phyloP scores from a whole-genome alignment of 1,139 yeast species.

The Kodamaea anthophila region DNA sequence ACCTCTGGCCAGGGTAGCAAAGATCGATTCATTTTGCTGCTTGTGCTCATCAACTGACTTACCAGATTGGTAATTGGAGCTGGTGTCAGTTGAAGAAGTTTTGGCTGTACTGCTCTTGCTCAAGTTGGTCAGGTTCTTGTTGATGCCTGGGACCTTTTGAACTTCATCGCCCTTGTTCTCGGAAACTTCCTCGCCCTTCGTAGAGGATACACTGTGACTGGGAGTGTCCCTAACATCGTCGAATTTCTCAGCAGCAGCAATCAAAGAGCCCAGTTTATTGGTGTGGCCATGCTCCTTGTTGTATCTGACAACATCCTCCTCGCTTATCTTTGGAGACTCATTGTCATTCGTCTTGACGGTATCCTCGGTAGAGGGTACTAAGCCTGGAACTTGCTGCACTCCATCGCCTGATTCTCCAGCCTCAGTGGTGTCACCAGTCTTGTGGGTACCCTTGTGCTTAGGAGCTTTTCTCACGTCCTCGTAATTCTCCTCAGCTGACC shows the following conservation, averaged over 20 bases:
- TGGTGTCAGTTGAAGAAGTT: too few species aligned
- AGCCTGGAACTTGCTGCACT: constrained; percentile 10
- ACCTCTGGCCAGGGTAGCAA: not conserved
- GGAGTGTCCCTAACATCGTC: constrained; percentile 3
- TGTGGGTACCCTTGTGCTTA: constrained; percentile 11
- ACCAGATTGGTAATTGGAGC: too few species aligned
- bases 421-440: constrained; percentile 5
- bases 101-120: not conserved
- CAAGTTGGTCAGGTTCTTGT: not conserved
- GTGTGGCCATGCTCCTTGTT: constrained; percentile 25
- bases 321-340: constrained; percentile 9
- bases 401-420: constrained; percentile 7
- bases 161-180: constrained; percentile 1
- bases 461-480: constrained; percentile 19
- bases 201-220: not conserved
- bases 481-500: constrained; percentile 16
- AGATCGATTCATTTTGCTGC: too few species aligned
- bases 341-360: constrained; percentile 4
- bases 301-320: constrained; percentile 20
- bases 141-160: constrained; percentile 1
- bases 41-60: constrained; percentile 23
- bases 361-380: constrained; percentile 5
- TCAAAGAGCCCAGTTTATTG: constrained; percentile 18
- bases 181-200: not conserved
- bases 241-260: constrained; percentile 14